Base-by-base conservation (phyloP, 2,329 filamentous ascomycete genomes). In the Cordyceps cateniannulata region DNA sequence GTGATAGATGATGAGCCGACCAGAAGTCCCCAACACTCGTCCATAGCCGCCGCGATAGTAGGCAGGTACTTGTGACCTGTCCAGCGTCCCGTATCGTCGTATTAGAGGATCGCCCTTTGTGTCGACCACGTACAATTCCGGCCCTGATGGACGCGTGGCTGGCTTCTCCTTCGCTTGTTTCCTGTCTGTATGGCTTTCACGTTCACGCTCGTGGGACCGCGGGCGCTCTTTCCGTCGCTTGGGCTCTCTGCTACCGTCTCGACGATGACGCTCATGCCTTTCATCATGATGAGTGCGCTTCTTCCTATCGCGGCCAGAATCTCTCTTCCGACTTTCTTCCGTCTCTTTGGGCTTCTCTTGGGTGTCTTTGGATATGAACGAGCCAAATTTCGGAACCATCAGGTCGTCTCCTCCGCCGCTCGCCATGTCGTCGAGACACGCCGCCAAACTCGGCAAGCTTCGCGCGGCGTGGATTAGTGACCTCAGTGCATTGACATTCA, bases 91-190 rank as follows among this genome's bases (percentile, higher is more conserved):
- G 70, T 93, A 97, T 27, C 82, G 81, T 49, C 88, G 72, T 65
- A 95, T 91, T 52, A 91, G 81, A 5, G 81, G 77, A 68, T 98
- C 93, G 0, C 93, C 93, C 68, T 85, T 86, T 47, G 78, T 84
- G 72, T 98, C 93, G 56, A 90, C 68, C 49, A 84, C 67, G 70
- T 84, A 93, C 3, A 69, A 12, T 10, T 53, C 49, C 5, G 58
- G 50, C 6, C 20, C 40, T 38, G 49, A 54, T 45, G 6, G 16
- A 4, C 27, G 40, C 16, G 40, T 20, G 14, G 5, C 16, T 18
- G 45, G 12, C 35, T 64, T 66, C 1, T 62, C 49, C 32, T 27
- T 57, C 25, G 49, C 20, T 6, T 44, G 8, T 29, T 45, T 50
- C 22, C 35, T 51, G 22, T 66, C 61, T 12, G 59, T 16, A 38